Conservation (phyloP, 2,329 filamentous ascomycete genomes). For the Pseudocercospora fijiensis region DNA sequence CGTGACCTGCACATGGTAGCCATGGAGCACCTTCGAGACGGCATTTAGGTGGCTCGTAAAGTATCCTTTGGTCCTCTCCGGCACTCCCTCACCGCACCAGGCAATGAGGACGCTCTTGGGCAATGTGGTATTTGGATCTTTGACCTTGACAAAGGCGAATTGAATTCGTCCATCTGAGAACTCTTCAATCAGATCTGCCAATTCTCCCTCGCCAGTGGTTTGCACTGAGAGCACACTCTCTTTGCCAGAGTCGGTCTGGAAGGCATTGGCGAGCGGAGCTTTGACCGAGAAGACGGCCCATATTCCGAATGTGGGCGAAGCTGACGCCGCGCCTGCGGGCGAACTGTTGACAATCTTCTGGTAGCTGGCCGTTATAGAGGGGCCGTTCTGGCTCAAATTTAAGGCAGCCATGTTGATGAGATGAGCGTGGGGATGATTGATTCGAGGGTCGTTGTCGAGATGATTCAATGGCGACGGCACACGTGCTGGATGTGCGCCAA, state of each 20-base stretch:
- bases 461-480: background rate
- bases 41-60: constrained; percentile 92
- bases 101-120: constrained; percentile 92
- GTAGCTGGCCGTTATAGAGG: constrained; percentile 58
- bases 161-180: constrained; percentile 96
- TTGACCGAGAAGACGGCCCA: constrained; percentile 95
- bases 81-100: constrained; percentile 96
- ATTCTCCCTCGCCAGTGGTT: constrained; percentile 86
- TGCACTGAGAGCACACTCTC: constrained; percentile 96
- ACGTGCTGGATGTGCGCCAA: background rate
- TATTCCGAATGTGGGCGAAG: constrained; percentile 79
- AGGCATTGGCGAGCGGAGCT: constrained; percentile 86
- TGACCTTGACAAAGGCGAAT: constrained; percentile 95
- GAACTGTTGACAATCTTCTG: constrained; percentile 64
- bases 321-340: constrained; percentile 57
- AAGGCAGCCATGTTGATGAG: constrained; percentile 67
- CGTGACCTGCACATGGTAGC: constrained; percentile 96
- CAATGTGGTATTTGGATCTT: constrained; percentile 84
- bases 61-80: constrained; percentile 97
- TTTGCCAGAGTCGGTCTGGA: constrained; percentile 80
- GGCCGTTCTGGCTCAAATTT: constrained; percentile 55
- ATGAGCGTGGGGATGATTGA: background rate
- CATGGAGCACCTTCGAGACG: constrained; percentile 87
- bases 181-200: constrained; percentile 86
- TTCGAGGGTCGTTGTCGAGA: background rate